A percentile compares a stretch with the other conserved stretches of the same genome.
Conservation (phyloP, 2,329 filamentous ascomycete species). For the Teratosphaeriaceae sp. region DNA sequence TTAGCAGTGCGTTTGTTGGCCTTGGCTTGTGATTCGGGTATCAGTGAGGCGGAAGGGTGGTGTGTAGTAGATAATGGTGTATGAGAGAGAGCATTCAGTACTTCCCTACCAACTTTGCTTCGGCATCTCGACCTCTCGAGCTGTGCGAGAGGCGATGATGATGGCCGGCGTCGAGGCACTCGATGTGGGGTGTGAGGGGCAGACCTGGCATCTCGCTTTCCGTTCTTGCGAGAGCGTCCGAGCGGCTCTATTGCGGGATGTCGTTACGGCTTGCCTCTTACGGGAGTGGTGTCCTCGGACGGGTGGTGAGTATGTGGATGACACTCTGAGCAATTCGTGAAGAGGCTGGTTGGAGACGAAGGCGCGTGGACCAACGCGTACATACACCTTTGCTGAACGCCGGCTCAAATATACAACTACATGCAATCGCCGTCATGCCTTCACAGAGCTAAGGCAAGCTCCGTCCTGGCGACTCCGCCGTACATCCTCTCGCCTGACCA, state of each 20-base stretch:
- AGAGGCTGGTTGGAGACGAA: background rate
- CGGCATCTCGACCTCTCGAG: background rate
- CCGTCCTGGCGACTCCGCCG: no score
- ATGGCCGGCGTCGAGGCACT: no score
- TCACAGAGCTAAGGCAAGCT: background rate
- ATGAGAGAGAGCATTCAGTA: background rate
- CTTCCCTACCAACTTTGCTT: background rate
- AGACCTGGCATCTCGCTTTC: background rate
- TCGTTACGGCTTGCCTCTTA: background rate
- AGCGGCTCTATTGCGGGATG: background rate
- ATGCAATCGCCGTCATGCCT: constrained; percentile 8
- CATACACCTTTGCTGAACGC: constrained; percentile 14
- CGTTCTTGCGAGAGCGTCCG: background rate
- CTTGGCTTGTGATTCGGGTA: background rate
- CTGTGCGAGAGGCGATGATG: no score
- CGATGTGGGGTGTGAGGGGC: background rate
- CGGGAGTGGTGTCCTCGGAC: background rate
- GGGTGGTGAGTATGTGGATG: background rate
- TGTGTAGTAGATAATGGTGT: constrained; percentile 2
- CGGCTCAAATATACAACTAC: constrained; percentile 20
- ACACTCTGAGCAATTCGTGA: background rate
- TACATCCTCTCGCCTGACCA: no score
- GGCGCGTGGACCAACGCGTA: constrained; percentile 1
- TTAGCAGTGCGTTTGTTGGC: background rate
- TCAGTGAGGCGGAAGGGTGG: background rate